Evolutionary conservation across 257 asterid species (phyloP).

Genomic region (Thymus quinquecostatus): DNA sequence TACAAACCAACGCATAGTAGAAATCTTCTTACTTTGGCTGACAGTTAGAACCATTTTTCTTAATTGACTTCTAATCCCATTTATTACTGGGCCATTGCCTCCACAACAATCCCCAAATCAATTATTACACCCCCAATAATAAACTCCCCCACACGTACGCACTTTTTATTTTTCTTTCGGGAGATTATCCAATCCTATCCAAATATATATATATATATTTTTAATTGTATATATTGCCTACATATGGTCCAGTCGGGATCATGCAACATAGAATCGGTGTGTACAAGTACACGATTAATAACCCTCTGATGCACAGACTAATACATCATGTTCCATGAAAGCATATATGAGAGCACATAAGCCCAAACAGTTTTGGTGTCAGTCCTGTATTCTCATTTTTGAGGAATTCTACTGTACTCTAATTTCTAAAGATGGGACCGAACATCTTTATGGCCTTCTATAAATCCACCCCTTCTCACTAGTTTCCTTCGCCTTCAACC

Average conservation of each 20-base stretch:
- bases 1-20: slow-evolving; percentile 34
- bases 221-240: background rate
- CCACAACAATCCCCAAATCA: slow-evolving; percentile 34
- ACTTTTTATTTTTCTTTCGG: background rate
- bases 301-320: slow-evolving; percentile 31
- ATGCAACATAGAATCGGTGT: slow-evolving; percentile 33
- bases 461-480: slow-evolving; percentile 55
- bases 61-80: slow-evolving; percentile 41
- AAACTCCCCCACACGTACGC: slow-evolving; percentile 38
- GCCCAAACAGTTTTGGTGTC: slow-evolving; percentile 41
- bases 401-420: slow-evolving; percentile 52
- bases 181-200: slow-evolving; percentile 41
- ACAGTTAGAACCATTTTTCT: slow-evolving; percentile 39
- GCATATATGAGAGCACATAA: slow-evolving; percentile 31
- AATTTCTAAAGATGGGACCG: slow-evolving; percentile 45
- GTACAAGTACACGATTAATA: slow-evolving; percentile 31
- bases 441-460: slow-evolving; percentile 47
- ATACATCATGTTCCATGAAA: slow-evolving; percentile 22
- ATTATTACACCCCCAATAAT: slow-evolving; percentile 45
- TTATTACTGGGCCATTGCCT: slow-evolving; percentile 31
- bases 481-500: slow-evolving; percentile 51
- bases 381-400: slow-evolving; percentile 47
- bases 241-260: slow-evolving; percentile 28
- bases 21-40: slow-evolving; percentile 40
- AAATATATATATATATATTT: slow-evolving; percentile 14